Base-by-base conservation (phyloP, 2,329 filamentous ascomycete genomes). In the Sclerotinia nivalis region DNA sequence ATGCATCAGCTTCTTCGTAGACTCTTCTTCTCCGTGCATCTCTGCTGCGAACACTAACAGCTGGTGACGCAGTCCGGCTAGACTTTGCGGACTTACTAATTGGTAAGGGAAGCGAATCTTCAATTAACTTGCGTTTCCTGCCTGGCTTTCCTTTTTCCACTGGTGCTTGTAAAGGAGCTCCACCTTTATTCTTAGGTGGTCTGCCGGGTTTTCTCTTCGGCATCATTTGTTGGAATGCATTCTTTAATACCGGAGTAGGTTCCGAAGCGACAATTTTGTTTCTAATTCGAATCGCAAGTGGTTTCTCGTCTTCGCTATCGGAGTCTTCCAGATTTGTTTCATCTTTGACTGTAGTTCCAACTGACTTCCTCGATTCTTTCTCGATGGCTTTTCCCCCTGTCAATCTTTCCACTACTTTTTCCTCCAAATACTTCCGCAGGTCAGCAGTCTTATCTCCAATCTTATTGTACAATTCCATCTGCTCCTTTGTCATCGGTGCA, bases 401-500 rank as follows among this genome's bases (percentile, higher is more conserved):
- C 25, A 94, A 82, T 15, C 85, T 84, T 71, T 93, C 89, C 0
- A 89, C 82, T 0, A 91, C 89, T 76, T 94, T 96, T 66, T 91
- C 88, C 75, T 97, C 93, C 0, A 98, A 82, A 71, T 95, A 97
- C 22, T 91, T 87, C 40, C 94, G 87, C 0, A 87, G 86, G 72
- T 90, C 88, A 1, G 82, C 79, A 2, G 82, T 82, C 71, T 86
- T 87, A 76, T 90, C 84, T 69, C 80, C 86, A 47, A 90, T 83
- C 0, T 84, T 85, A 65, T 89, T 89, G 77, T 99, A 99, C 0
- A 99, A 81, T 69, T 97, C 95, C 2, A 93, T 93, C 78, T 99
- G 96, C 74, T 96, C 93, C 34, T 89, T 87, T 0, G 93, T 97
- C 81, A 99, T 88, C 0, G 96, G 96, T 0, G 96, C 96, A 76